These are phyloP conservation scores for Setomelanomma holmii DNA, from an alignment of 2,329 filamentous ascomycete genomes.

Conservation along the genomic window DNA sequence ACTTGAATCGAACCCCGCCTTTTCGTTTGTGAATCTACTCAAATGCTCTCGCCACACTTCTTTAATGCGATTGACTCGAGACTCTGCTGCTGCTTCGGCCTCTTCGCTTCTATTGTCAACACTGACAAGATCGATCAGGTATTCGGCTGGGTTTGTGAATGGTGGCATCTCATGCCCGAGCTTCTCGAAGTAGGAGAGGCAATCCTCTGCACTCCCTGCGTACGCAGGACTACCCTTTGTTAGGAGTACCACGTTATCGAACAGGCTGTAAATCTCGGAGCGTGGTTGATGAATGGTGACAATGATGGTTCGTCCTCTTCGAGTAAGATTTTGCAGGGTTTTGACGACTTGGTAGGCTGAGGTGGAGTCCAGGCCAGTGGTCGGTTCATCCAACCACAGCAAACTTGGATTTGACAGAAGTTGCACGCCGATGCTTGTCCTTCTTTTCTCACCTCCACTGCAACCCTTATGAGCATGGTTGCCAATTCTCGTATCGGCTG, in stretches of 20 bases:
- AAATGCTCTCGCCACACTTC: conserved; percentile 61
- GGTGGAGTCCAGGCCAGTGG: conserved; percentile 78
- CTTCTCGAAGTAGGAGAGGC: conserved; percentile 68
- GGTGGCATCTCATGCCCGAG: conserved; percentile 68
- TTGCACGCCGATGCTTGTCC: conserved; percentile 79
- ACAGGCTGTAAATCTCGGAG: conserved; percentile 80
- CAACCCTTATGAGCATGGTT: conserved; percentile 75
- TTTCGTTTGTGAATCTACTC: conserved; percentile 18
- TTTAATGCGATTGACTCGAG: conserved; percentile 68
- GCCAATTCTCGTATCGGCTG: conserved; percentile 76
- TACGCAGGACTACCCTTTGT: conserved; percentile 73
- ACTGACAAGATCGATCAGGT: conserved; percentile 76
- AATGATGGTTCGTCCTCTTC: conserved; percentile 73
- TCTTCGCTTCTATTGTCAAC: conserved; percentile 75
- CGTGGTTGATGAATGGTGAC: conserved; percentile 79
- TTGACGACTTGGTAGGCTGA: conserved; percentile 76
- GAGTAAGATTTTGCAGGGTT: conserved; percentile 72
- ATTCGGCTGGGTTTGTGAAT: conserved; percentile 81
- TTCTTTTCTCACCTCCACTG: conserved; percentile 78
- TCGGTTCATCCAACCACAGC: conserved; percentile 80
- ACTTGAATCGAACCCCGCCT: conserved; percentile 6
- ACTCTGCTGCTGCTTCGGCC: conserved; percentile 65
- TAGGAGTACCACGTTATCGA: conserved; percentile 74
- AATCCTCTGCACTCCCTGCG: conserved; percentile 65
- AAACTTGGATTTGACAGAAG: conserved; percentile 80